A percentile compares a stretch with the other conserved stretches of the same genome.
phyloP scores from a whole-genome alignment of 2,329 filamentous ascomycete species.

The Dothidotthia symphoricarpi region DNA sequence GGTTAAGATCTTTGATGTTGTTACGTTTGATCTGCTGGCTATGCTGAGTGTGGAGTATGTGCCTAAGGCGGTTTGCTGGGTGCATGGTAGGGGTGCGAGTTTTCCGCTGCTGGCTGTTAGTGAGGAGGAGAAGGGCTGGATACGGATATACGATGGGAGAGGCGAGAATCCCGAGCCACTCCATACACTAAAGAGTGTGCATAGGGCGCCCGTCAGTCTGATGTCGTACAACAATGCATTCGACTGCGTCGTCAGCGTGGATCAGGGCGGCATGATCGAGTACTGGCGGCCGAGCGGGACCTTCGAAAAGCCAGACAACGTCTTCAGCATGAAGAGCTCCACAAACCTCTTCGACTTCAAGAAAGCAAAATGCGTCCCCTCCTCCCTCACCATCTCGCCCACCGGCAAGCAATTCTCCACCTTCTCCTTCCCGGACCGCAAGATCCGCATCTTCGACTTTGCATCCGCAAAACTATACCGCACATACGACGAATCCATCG shows the following conservation, averaged over 20 bases:
- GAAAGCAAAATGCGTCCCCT: conserved; percentile 80
- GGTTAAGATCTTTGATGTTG: conserved; percentile 73
- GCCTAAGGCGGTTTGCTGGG: conserved; percentile 84
- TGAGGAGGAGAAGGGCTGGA: conserved; percentile 67
- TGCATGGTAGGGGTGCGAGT: conserved; percentile 81
- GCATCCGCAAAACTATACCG: conserved; percentile 81
- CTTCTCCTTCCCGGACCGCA: conserved; percentile 89
- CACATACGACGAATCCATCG: conserved; percentile 91
- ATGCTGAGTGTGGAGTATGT: conserved; percentile 75
- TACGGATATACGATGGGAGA: conserved; percentile 84
- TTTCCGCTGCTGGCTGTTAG: conserved; percentile 83
- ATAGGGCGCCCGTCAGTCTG: conserved; percentile 74
- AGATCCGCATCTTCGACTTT: conserved; percentile 92
- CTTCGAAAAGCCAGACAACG: conserved; percentile 87
- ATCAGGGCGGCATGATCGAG: conserved; percentile 90
- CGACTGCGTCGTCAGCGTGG: conserved; percentile 87
- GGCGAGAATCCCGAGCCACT: conserved; percentile 75
- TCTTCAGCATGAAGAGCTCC: conserved; percentile 90
- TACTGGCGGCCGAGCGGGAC: conserved; percentile 83
- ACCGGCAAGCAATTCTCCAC: conserved; percentile 82
- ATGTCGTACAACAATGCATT: conserved; percentile 88
- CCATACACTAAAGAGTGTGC: conserved; percentile 75
- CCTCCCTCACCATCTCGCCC: conserved; percentile 80
- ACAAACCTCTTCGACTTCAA: conserved; percentile 97
- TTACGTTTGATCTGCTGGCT: conserved; percentile 66